A percentile compares a stretch with the other conserved stretches of the same genome.
Evolutionary conservation across 495 filamentous ascomycete genomes (phyloP).

Genomic region (Penicillium lividum): DNA sequence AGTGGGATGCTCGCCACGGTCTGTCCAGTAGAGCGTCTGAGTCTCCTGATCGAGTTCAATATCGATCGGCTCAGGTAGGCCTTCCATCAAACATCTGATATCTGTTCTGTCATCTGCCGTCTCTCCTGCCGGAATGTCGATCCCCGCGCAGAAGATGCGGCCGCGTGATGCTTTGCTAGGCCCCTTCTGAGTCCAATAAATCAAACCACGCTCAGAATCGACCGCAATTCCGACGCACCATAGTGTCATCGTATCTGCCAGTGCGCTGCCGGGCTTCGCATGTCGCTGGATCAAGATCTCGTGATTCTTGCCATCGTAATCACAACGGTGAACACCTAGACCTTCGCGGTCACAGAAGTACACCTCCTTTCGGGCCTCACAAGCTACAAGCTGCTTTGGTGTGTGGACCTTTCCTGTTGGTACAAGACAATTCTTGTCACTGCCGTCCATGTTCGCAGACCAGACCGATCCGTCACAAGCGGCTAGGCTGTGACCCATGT

Average conservation of each 20-base stretch:
- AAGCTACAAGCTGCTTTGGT: constrained; percentile 53
- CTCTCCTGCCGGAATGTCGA: constrained; percentile 37
- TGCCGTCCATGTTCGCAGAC: constrained; percentile 48
- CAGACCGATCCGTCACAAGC: constrained; percentile 46
- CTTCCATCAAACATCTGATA: constrained; percentile 42
- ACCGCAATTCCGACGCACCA: constrained; percentile 59
- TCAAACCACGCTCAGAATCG: constrained; percentile 33
- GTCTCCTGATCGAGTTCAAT: constrained; percentile 46
- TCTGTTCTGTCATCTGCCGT: constrained; percentile 36
- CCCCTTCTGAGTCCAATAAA: constrained; percentile 53
- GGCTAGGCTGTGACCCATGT: constrained; percentile 44
- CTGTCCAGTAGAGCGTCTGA: constrained; percentile 54
- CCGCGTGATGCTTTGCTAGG: constrained; percentile 47
- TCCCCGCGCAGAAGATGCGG: constrained; percentile 46
- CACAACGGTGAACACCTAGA: constrained; percentile 44
- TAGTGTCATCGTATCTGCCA: constrained; percentile 30
- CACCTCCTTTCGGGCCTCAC: constrained; percentile 31
- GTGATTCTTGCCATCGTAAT: constrained; percentile 47
- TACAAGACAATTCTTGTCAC: constrained; percentile 38
- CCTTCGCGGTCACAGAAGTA: constrained; percentile 61
- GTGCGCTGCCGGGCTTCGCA: constrained; percentile 23
- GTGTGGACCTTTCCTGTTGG: constrained; percentile 46
- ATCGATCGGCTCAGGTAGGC: constrained; percentile 57
- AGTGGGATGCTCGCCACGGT: constrained; percentile 49
- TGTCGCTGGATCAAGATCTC: constrained; percentile 38